Evolutionary conservation across 208 protist genomes (phyloP).

Genomic region (Lotmaria passim): DNA sequence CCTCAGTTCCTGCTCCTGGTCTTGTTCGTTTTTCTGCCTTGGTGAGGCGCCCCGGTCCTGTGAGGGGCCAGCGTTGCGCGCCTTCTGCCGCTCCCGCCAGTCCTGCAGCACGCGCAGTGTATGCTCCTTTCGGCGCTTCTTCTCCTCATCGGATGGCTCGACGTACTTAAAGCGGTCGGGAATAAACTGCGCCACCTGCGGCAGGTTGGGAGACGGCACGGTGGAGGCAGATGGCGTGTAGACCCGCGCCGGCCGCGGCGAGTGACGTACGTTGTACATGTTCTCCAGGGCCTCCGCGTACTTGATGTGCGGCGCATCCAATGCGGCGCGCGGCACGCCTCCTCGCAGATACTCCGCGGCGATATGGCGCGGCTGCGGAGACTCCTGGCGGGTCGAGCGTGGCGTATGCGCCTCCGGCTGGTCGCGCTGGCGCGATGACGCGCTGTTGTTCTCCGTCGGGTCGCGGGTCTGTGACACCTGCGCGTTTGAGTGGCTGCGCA

Average conservation of each 20-base stretch:
- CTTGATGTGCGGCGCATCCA: constrained; percentile 33
- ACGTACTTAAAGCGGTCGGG: constrained; percentile 68
- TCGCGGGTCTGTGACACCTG: not conserved
- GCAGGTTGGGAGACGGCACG: not conserved
- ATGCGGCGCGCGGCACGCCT: constrained; percentile 28
- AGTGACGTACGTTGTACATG: constrained; percentile 14
- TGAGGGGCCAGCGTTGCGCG: not conserved
- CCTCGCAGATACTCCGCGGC: constrained; percentile 20
- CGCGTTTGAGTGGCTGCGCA: constrained; percentile 30
- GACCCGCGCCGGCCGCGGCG: constrained; percentile 4
- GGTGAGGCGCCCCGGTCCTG: not conserved
- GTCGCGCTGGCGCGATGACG: not conserved
- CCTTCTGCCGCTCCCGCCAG: constrained; percentile 28
- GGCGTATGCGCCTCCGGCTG: not conserved
- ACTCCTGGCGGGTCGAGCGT: constrained; percentile 19
- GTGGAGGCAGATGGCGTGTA: constrained; percentile 9
- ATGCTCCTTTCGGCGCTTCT: constrained; percentile 20
- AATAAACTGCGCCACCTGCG: constrained; percentile 37
- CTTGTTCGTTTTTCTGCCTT: not conserved
- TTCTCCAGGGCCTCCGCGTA: constrained; percentile 34
- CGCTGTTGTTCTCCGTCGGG: constrained; percentile 4
- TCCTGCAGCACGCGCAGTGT: constrained; percentile 29
- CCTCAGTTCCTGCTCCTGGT: not conserved
- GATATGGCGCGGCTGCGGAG: constrained; percentile 19
- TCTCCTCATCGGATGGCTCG: constrained; percentile 39